These are phyloP conservation scores for Trichoderma polysporum DNA, from an alignment of 2,329 filamentous ascomycete genomes.

Conservation along the genomic window DNA sequence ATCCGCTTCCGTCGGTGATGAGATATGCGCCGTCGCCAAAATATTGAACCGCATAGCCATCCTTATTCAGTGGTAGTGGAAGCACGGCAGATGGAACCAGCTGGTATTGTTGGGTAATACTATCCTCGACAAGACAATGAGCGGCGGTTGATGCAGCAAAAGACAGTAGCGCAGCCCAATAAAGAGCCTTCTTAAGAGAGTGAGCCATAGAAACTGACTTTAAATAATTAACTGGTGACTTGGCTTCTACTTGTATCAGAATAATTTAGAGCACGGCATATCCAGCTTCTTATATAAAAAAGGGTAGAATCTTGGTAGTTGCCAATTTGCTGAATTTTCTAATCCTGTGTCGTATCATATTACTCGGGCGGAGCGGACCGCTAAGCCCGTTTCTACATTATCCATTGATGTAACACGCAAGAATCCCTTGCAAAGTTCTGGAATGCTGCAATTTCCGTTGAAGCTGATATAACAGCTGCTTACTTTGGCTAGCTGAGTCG, in stretches of 20 bases:
- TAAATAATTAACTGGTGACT: not conserved
- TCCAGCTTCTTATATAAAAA: no score
- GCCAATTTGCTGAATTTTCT: no score
- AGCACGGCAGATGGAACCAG: not conserved
- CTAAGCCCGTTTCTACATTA: no score
- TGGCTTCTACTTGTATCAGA: not conserved
- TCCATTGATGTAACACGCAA: no score
- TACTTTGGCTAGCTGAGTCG: no score
- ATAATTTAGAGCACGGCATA: not conserved
- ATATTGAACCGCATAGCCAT: not conserved
- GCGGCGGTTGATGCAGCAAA: not conserved
- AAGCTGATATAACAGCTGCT: no score
- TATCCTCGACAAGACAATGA: not conserved
- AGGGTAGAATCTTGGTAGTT: no score
- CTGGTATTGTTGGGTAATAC: not conserved
- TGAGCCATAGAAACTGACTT: not conserved
- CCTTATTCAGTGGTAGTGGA: not conserved
- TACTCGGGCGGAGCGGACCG: no score
- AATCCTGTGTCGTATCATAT: no score
- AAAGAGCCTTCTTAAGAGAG: not conserved
- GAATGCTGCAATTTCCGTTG: no score
- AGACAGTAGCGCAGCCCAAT: not conserved
- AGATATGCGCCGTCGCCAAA: not conserved
- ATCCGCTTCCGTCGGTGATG: not conserved
- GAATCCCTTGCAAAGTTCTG: no score